Percentiles rank a stretch among this genome's conserved stretches.
Conservation (phyloP, 257 asterid species). For the Solanum chilense region DNA sequence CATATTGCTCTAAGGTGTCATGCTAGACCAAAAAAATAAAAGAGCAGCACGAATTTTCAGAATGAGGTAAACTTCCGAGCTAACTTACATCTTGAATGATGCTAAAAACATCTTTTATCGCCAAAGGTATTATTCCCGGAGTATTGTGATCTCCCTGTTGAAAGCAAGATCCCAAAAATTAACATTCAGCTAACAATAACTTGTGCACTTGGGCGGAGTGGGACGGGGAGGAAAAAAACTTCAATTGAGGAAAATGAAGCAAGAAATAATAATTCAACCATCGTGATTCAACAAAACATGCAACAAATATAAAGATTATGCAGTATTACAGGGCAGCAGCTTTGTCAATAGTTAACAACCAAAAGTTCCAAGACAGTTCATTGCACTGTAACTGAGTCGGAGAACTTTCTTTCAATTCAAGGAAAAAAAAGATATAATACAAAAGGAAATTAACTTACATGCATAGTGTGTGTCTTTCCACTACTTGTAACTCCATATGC, state of each 20-base stretch:
- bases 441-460: slow-evolving; percentile 44
- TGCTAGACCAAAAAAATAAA: background rate
- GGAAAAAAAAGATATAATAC: background rate
- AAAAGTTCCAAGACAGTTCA: background rate
- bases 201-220: background rate
- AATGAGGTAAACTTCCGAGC: slow-evolving; percentile 1
- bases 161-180: background rate
- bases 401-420: background rate
- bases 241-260: background rate
- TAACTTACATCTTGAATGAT: slow-evolving; percentile 92
- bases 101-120: slow-evolving; percentile 97
- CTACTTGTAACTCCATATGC: slow-evolving; percentile 99
- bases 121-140: slow-evolving; percentile 98
- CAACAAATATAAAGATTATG: background rate
- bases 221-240: background rate
- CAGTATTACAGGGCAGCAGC: background rate
- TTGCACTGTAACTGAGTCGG: background rate
- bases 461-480: slow-evolving; percentile 99
- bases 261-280: background rate
- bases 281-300: background rate
- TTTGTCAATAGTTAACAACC: background rate
- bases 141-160: slow-evolving; percentile 80
- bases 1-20: background rate
- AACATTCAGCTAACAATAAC: slow-evolving; percentile 5
- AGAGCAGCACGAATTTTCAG: background rate